These are phyloP conservation scores for Ceratocystis colombiana DNA, from an alignment of 2,329 filamentous ascomycete genomes.

Conservation along the genomic window DNA sequence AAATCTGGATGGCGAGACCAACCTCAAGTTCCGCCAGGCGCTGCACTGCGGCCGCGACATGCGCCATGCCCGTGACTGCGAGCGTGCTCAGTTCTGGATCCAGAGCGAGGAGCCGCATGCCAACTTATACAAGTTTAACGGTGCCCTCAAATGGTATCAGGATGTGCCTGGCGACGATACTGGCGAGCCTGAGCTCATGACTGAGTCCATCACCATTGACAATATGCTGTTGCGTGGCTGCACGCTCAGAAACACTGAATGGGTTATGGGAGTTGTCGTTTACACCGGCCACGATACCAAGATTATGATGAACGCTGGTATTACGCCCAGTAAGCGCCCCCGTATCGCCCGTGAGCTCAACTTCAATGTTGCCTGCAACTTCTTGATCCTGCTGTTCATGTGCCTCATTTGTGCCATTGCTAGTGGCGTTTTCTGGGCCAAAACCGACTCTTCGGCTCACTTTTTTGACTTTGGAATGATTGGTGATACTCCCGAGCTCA, in stretches of 20 bases:
- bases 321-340: slow-evolving; percentile 87
- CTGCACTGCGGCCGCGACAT: slow-evolving; percentile 74
- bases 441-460: slow-evolving; percentile 60
- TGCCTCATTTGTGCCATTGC: slow-evolving; percentile 78
- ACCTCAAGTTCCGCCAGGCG: slow-evolving; percentile 87
- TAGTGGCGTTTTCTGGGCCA: slow-evolving; percentile 72
- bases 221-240: slow-evolving; percentile 89
- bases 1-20: slow-evolving; percentile 95
- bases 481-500: slow-evolving; percentile 61
- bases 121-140: slow-evolving; percentile 92
- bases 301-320: slow-evolving; percentile 97
- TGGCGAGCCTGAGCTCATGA: slow-evolving; percentile 62
- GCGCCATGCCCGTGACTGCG: slow-evolving; percentile 84
- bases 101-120: slow-evolving; percentile 87
- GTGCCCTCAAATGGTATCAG: slow-evolving; percentile 79
- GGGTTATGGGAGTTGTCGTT: slow-evolving; percentile 87
- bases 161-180: slow-evolving; percentile 52
- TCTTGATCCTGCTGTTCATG: slow-evolving; percentile 78
- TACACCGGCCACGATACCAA: slow-evolving; percentile 89
- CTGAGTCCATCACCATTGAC: slow-evolving; percentile 87
- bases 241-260: slow-evolving; percentile 89
- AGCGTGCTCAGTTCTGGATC: slow-evolving; percentile 74
- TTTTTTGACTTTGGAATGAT: slow-evolving; percentile 83
- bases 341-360: slow-evolving; percentile 89
- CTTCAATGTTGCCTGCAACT: slow-evolving; percentile 96